A percentile compares a stretch with the other conserved stretches of the same genome.
These are phyloP conservation scores for Colletotrichum eleusines DNA, from an alignment of 2,329 filamentous ascomycete genomes.

Conservation along the genomic window DNA sequence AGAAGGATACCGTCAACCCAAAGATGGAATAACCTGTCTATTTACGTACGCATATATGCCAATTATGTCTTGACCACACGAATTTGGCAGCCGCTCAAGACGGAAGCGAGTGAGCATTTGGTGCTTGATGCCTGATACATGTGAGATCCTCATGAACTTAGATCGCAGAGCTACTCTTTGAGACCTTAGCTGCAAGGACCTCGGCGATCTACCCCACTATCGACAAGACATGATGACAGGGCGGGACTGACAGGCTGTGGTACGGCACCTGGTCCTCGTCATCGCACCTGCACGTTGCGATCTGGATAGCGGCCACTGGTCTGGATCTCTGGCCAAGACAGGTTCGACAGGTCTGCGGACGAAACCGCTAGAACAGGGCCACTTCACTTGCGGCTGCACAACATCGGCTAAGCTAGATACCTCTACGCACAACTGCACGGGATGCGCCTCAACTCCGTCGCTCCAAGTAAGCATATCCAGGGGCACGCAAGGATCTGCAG, in stretches of 20 bases:
- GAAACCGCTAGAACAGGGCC: not conserved
- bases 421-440: too few relatives aligned
- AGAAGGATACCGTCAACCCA: not conserved
- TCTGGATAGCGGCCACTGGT: not conserved
- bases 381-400: not conserved
- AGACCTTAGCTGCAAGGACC: not conserved
- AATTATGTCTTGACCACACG: not conserved
- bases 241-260: not conserved
- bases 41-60: not conserved
- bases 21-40: not conserved
- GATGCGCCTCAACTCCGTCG: not conserved
- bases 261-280: not conserved
- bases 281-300: not conserved
- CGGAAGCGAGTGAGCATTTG: not conserved
- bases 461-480: not conserved
- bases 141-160: slow-evolving; percentile 7
- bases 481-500: not conserved
- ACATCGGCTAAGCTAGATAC: too few relatives aligned
- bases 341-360: too few relatives aligned
- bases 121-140: not conserved
- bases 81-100: not conserved
- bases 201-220: not conserved
- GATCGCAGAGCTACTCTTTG: slow-evolving; percentile 25
- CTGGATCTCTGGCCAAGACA: not conserved
- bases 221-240: not conserved